Conservation (phyloP, 306 rosid species). For the Oxytropis ochrocephala region DNA sequence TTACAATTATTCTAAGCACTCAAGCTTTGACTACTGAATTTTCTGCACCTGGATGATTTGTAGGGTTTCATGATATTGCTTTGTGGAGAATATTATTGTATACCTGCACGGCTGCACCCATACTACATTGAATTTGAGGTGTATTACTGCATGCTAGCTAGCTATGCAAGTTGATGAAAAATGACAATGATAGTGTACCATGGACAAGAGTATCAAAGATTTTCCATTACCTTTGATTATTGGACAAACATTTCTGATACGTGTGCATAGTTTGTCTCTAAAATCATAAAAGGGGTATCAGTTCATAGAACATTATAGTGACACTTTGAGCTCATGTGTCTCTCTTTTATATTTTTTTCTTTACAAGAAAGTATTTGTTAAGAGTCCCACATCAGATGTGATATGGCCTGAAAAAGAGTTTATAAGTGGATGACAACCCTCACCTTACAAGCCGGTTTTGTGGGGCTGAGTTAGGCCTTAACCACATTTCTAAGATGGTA, state of each 20-base stretch:
- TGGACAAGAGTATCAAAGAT: constrained; percentile 19
- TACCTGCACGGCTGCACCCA: not conserved
- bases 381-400: no score
- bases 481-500: no score
- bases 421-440: no score
- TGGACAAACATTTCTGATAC: constrained; percentile 23
- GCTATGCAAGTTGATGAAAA: constrained; percentile 28
- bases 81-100: constrained; percentile 4
- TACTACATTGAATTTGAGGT: constrained; percentile 4
- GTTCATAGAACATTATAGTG: constrained; percentile 19
- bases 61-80: not conserved
- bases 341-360: not conserved
- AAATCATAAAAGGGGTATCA: constrained; percentile 9
- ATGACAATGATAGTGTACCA: constrained; percentile 18
- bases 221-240: constrained; percentile 26
- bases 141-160: no score
- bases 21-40: not conserved
- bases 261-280: constrained; percentile 25
- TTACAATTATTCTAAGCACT: constrained; percentile 26
- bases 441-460: no score
- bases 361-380: not conserved
- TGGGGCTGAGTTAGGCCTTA: no score
- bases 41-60: not conserved
- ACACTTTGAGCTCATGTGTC: constrained; percentile 14
- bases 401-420: no score